A percentile compares a stretch with the other conserved stretches of the same genome.
Evolutionary conservation across 805 yeast species (phyloP).

Genomic region (Phaffomyces opuntiae): DNA sequence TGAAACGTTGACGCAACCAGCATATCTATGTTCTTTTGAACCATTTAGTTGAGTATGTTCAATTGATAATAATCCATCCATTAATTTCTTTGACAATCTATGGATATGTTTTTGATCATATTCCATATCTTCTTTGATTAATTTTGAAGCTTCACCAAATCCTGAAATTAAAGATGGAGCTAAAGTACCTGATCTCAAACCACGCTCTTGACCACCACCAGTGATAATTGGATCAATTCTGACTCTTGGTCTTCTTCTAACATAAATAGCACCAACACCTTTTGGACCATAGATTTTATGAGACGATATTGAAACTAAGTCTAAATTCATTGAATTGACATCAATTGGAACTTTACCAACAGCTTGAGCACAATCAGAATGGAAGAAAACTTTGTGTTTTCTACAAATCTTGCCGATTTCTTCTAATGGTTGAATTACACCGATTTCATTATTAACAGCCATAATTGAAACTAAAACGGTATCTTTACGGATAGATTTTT

Average conservation of each 20-base stretch:
- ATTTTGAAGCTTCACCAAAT: constrained; percentile 93
- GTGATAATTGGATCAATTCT: constrained; percentile 90
- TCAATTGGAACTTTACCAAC: constrained; percentile 90
- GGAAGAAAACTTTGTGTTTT: constrained; percentile 86
- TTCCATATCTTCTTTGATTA: constrained; percentile 65
- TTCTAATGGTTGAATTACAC: constrained; percentile 92
- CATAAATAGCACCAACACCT: constrained; percentile 93
- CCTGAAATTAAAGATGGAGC: constrained; percentile 97
- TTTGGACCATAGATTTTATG: constrained; percentile 98
- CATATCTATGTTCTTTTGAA: constrained; percentile 61
- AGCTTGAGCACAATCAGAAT: constrained; percentile 97
- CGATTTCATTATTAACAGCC: constrained; percentile 98
- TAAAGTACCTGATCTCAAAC: constrained; percentile 91
- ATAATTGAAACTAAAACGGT: constrained; percentile 86
- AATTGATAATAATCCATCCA: constrained; percentile 63
- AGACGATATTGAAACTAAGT: constrained; percentile 86
- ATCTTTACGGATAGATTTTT: constrained; percentile 80
- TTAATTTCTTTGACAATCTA: constrained; percentile 65
- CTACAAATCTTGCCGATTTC: constrained; percentile 89
- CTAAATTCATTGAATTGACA: constrained; percentile 90
- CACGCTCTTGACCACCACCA: constrained; percentile 99
- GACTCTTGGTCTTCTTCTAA: constrained; percentile 97
- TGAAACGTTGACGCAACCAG: constrained; percentile 95
- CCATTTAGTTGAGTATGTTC: constrained; percentile 92
- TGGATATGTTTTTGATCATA: constrained; percentile 68